Evolutionary conservation across 306 rosid species (phyloP).

Genomic region (Lupinus albus): DNA sequence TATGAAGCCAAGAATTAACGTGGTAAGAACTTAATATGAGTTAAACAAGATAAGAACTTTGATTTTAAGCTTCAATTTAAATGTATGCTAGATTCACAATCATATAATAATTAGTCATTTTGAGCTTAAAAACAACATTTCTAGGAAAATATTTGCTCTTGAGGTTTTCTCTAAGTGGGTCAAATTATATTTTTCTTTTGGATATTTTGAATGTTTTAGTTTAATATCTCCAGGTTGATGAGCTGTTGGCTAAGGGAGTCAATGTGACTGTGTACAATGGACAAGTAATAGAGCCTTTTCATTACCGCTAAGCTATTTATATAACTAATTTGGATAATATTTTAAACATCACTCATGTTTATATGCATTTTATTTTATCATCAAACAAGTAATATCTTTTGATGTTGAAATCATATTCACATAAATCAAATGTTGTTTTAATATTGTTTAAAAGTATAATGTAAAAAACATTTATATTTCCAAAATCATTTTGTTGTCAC

Average conservation of each 20-base stretch:
- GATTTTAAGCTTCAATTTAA: slow-evolving; percentile 4
- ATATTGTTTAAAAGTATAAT: too few species aligned
- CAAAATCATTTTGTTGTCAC: too few species aligned
- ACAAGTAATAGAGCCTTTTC: slow-evolving; percentile 22
- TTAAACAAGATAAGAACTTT: neutral
- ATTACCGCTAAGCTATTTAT: too few species aligned
- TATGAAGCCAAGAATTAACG: slow-evolving; percentile 84
- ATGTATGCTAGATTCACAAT: neutral
- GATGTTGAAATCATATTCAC: too few species aligned
- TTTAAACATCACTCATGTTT: too few species aligned
- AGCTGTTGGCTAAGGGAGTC: slow-evolving; percentile 76
- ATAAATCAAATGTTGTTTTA: too few species aligned
- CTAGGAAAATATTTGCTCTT: neutral
- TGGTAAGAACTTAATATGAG: slow-evolving; percentile 50
- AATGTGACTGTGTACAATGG: slow-evolving; percentile 82
- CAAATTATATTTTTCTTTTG: neutral
- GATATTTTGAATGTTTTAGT: slow-evolving; percentile 23
- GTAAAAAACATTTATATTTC: too few species aligned
- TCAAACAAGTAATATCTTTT: too few species aligned
- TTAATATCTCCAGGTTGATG: slow-evolving; percentile 62
- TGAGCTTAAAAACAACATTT: neutral
- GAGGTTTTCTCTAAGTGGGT: neutral
- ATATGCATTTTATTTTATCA: too few species aligned
- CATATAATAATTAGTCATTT: neutral
- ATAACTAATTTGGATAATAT: too few species aligned